Conservation (phyloP, 1,284 basidiomycete genomes). For the Leccinum griseonigrum region DNA sequence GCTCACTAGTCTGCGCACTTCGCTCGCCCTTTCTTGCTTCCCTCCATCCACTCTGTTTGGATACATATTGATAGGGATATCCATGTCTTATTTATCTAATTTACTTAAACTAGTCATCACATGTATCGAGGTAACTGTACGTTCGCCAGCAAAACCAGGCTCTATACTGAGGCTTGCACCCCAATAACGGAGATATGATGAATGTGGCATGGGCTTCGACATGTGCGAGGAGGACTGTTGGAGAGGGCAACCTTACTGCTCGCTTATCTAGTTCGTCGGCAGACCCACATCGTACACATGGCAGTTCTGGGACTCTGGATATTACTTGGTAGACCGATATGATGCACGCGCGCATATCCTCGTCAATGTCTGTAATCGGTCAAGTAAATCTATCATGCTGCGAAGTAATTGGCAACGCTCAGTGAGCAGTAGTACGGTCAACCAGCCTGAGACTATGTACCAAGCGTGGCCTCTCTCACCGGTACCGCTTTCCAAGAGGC, state of each 20-base stretch:
- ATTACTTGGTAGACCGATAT: no score
- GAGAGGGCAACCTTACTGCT: background rate
- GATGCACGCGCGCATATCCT: no score
- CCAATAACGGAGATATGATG: background rate
- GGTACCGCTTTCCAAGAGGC: no score
- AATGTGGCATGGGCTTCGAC: background rate
- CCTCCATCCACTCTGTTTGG: background rate
- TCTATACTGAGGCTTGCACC: background rate
- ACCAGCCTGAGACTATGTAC: no score
- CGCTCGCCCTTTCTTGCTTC: background rate
- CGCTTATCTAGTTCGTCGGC: no score
- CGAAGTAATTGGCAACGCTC: no score
- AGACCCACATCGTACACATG: background rate
- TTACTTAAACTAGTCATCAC: background rate
- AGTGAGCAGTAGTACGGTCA: no score
- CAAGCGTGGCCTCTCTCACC: no score
- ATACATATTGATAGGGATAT: background rate
- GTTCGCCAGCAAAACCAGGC: background rate
- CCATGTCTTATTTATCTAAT: background rate
- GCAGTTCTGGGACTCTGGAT: no score
- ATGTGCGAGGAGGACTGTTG: background rate
- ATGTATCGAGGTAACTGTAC: background rate
- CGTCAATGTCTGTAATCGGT: no score
- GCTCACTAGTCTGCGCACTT: background rate
- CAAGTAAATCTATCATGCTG: no score